Evolutionary conservation across 805 yeast genomes (phyloP).

Genomic region (Sporopachydermia quercuum): DNA sequence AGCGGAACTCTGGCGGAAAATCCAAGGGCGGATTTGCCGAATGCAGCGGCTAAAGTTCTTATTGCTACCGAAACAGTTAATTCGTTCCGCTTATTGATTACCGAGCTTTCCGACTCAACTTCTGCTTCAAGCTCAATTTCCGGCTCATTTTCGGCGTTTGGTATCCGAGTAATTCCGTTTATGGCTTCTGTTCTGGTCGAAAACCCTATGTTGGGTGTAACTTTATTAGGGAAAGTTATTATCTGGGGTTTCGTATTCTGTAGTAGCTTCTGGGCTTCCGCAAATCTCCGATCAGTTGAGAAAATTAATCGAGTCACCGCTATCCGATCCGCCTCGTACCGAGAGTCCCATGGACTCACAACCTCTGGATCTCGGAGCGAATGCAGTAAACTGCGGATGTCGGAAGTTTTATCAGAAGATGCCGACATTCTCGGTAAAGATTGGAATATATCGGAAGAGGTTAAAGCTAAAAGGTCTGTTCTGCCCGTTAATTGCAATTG

Average conservation of each 20-base stretch:
- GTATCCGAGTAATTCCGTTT: too few relatives aligned
- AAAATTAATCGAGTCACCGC: slow-evolving; percentile 60
- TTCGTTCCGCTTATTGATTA: slow-evolving; percentile 35
- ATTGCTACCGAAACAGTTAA: slow-evolving; percentile 48
- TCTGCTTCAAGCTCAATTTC: slow-evolving; percentile 10
- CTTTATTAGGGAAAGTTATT: slow-evolving; percentile 22
- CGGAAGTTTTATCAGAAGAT: background rate
- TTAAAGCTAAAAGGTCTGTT: background rate
- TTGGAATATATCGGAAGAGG: background rate
- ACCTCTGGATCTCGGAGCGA: slow-evolving; percentile 24
- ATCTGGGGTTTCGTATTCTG: slow-evolving; percentile 57
- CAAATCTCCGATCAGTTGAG: slow-evolving; percentile 62
- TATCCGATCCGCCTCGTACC: slow-evolving; percentile 52
- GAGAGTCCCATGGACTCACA: slow-evolving; percentile 52
- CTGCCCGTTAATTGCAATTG: background rate
- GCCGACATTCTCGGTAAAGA: background rate
- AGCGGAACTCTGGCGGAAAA: slow-evolving; percentile 59
- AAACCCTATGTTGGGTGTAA: too few relatives aligned
- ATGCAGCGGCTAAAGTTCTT: slow-evolving; percentile 60
- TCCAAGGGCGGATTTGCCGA: slow-evolving; percentile 67
- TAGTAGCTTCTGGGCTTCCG: slow-evolving; percentile 56
- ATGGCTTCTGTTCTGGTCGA: too few relatives aligned
- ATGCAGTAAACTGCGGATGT: background rate
- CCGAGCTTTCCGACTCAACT: slow-evolving; percentile 47
- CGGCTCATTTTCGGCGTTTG: too few relatives aligned